A percentile compares a stretch with the other conserved stretches of the same genome.
Conservation (phyloP, 441 rosid genomes). For the Adansonia gregorii region DNA sequence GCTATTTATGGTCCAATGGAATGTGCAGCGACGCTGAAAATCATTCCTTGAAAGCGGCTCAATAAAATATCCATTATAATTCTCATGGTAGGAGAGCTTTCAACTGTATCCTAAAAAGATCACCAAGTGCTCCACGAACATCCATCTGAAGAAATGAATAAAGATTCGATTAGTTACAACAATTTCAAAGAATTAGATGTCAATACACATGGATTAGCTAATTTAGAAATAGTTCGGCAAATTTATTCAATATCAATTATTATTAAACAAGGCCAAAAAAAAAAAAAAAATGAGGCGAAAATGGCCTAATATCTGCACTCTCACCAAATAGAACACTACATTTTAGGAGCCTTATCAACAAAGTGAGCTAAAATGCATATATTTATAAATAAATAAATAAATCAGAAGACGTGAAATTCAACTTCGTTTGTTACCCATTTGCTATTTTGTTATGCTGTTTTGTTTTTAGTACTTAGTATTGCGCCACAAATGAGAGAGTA, state of each 20-base stretch:
- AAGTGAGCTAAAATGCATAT: not conserved
- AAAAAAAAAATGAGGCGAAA: not conserved
- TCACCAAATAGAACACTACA: not conserved
- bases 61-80: not conserved
- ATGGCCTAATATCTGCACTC: not conserved
- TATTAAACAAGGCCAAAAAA: not conserved
- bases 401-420: not conserved
- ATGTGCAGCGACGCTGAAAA: slow-evolving; percentile 34
- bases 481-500: not conserved
- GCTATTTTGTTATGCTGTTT: not conserved
- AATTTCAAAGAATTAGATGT: not conserved
- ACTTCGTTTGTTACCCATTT: not conserved
- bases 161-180: not conserved
- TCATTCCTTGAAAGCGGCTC: slow-evolving; percentile 24
- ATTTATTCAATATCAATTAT: not conserved
- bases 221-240: not conserved
- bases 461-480: not conserved
- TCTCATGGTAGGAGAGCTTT: slow-evolving; percentile 71
- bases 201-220: not conserved
- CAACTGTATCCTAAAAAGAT: slow-evolving; percentile 86
- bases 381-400: not conserved
- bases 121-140: slow-evolving; percentile 86
- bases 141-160: slow-evolving; percentile 71
- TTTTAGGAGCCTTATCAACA: no score
- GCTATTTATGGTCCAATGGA: slow-evolving; percentile 22